A percentile compares a stretch with the other conserved stretches of the same genome.
Evolutionary conservation across 148 eudicot genomes (phyloP).

Genomic region (Silene latifolia): DNA sequence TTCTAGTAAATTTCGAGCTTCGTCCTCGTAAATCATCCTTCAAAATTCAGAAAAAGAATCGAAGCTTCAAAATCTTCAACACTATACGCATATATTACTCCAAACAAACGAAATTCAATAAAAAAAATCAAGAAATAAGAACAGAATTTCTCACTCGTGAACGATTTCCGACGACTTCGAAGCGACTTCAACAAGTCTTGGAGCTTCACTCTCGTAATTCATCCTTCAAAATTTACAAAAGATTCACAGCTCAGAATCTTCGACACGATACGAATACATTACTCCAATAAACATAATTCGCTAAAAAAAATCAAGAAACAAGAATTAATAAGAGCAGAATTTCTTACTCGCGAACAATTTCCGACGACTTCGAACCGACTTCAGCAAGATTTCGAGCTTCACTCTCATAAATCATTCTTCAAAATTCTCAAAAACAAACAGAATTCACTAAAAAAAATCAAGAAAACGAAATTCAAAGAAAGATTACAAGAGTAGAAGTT

Average conservation of each 20-base stretch:
- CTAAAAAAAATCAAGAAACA: background rate
- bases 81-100: constrained; percentile 1
- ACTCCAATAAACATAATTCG: background rate
- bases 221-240: constrained; percentile 3
- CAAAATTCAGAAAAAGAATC: background rate
- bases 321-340: background rate
- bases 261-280: background rate
- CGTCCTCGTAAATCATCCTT: constrained; percentile 18
- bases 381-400: constrained; percentile 2
- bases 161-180: constrained; percentile 2
- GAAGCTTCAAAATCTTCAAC: background rate
- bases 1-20: background rate
- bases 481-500: background rate
- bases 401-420: constrained; percentile 22
- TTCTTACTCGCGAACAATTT: constrained; percentile 11
- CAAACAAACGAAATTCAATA: background rate
- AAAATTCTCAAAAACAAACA: background rate
- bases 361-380: constrained; percentile 6
- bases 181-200: background rate
- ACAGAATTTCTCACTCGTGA: constrained; percentile 8
- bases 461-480: background rate
- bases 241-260: background rate
- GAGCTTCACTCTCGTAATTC: constrained; percentile 13
- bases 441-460: background rate
- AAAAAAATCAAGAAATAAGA: background rate